Percentiles rank a stretch among this genome's conserved stretches.
phyloP scores from a whole-genome alignment of 495 filamentous ascomycete species.

The Daldinia childiae region DNA sequence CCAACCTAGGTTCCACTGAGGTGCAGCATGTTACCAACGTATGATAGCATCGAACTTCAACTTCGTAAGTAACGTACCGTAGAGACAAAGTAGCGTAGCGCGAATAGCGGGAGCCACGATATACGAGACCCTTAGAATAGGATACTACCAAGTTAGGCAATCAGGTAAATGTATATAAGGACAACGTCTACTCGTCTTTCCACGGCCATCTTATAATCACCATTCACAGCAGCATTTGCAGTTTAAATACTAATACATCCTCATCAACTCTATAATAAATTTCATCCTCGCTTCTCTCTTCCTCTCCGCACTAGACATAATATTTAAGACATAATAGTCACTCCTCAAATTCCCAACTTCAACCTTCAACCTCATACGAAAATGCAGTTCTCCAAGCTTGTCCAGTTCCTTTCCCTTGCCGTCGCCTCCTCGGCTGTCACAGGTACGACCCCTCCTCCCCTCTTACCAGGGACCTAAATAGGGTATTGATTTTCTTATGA shows the following conservation, averaged over 20 bases:
- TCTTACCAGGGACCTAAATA: not conserved
- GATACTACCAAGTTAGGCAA: slow-evolving; percentile 7
- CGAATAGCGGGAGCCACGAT: not conserved
- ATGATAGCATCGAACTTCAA: slow-evolving; percentile 28
- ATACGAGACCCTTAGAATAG: not conserved
- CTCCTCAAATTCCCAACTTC: slow-evolving; percentile 11
- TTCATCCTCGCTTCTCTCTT: slow-evolving; percentile 13
- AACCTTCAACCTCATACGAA: slow-evolving; percentile 26
- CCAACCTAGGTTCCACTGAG: slow-evolving; percentile 21
- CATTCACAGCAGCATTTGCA: slow-evolving; percentile 25
- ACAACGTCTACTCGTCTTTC: slow-evolving; percentile 18
- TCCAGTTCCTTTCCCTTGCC: slow-evolving; percentile 33
- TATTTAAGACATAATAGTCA: not conserved
- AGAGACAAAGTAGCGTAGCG: slow-evolving; percentile 12
- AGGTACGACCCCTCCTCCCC: slow-evolving; percentile 3
- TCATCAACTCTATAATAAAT: slow-evolving; percentile 15
- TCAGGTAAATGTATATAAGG: slow-evolving; percentile 33
- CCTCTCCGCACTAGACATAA: slow-evolving; percentile 1
- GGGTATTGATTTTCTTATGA: not conserved
- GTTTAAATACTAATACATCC: slow-evolving; percentile 17
- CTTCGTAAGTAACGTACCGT: slow-evolving; percentile 36
- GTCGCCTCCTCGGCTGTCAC: slow-evolving; percentile 36
- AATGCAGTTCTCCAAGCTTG: slow-evolving; percentile 63
- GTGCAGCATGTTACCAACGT: slow-evolving; percentile 38
- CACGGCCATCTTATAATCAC: slow-evolving; percentile 24